Evolutionary conservation across 139 green algal genomes (phyloP).

Genomic region (Edaphochlamys debaryana): DNA sequence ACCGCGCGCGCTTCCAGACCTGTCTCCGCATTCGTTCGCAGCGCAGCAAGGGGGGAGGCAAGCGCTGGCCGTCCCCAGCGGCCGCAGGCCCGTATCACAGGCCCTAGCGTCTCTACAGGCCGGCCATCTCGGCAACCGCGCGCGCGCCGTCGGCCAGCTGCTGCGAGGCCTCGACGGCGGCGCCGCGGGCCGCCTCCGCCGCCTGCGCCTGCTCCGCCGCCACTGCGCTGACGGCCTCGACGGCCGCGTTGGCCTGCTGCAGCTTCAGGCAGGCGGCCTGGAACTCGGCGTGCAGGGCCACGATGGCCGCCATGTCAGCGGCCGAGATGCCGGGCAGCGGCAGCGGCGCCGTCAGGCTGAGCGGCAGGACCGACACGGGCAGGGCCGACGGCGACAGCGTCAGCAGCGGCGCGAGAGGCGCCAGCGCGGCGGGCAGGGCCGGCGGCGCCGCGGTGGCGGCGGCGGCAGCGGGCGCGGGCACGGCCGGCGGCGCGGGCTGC

Average conservation of each 20-base stretch:
- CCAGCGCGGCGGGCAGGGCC: not conserved
- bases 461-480: too few species aligned
- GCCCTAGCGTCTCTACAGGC: too few species aligned
- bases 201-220: constrained; percentile 2
- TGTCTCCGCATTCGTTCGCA: too few species aligned
- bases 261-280: constrained; percentile 6
- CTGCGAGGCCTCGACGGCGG: not conserved
- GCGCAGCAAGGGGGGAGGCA: too few species aligned
- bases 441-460: not conserved
- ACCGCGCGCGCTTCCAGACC: too few species aligned
- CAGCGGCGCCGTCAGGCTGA: not conserved
- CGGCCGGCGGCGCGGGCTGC: too few species aligned
- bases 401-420: not conserved
- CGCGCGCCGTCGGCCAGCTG: constrained; percentile 4
- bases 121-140: too few species aligned
- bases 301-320: not conserved
- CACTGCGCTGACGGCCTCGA: not conserved
- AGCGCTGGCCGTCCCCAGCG: too few species aligned
- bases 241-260: not conserved
- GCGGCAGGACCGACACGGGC: not conserved
- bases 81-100: too few species aligned
- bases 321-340: not conserved
- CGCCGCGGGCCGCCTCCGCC: not conserved
- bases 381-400: not conserved
- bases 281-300: not conserved